A percentile compares a stretch with the other conserved stretches of the same genome.
Conservation (phyloP, 2,329 filamentous ascomycete genomes). For the Colletotrichum sublineola region DNA sequence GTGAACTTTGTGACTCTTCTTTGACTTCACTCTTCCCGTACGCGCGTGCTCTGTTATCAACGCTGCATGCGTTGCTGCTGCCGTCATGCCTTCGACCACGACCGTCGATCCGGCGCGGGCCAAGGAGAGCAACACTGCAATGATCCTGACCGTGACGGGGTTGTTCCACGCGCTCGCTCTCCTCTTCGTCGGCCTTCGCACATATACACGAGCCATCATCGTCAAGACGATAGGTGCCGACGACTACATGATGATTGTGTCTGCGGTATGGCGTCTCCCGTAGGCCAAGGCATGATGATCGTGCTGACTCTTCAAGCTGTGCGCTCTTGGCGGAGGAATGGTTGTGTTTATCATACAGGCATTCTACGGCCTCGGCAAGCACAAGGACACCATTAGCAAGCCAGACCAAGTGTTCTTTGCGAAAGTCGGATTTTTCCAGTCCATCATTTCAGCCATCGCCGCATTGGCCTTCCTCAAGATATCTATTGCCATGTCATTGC, state of each 20-base stretch:
- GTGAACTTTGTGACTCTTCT: neutral
- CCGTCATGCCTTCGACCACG: constrained; percentile 20
- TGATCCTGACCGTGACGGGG: constrained; percentile 45
- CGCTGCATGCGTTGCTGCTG: constrained; percentile 8
- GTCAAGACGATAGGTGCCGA: constrained; percentile 47
- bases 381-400: constrained; percentile 53
- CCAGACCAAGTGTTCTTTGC: constrained; percentile 52
- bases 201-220: constrained; percentile 44
- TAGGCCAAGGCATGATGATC: neutral
- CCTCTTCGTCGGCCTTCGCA: constrained; percentile 37
- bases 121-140: constrained; percentile 46
- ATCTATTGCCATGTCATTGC: constrained; percentile 45
- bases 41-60: neutral
- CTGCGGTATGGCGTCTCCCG: constrained; percentile 44
- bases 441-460: constrained; percentile 57
- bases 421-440: constrained; percentile 60
- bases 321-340: constrained; percentile 47
- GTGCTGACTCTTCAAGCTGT: constrained; percentile 44
- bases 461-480: constrained; percentile 44
- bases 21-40: neutral
- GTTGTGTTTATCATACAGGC: constrained; percentile 57
- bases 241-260: constrained; percentile 48
- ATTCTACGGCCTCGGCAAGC: constrained; percentile 61
- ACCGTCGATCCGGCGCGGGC: constrained; percentile 43
- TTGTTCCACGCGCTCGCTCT: constrained; percentile 46